A percentile compares a stretch with the other conserved stretches of the same genome.
phyloP scores from a whole-genome alignment of 1,139 yeast genomes.

The Taiozyma onychis region DNA sequence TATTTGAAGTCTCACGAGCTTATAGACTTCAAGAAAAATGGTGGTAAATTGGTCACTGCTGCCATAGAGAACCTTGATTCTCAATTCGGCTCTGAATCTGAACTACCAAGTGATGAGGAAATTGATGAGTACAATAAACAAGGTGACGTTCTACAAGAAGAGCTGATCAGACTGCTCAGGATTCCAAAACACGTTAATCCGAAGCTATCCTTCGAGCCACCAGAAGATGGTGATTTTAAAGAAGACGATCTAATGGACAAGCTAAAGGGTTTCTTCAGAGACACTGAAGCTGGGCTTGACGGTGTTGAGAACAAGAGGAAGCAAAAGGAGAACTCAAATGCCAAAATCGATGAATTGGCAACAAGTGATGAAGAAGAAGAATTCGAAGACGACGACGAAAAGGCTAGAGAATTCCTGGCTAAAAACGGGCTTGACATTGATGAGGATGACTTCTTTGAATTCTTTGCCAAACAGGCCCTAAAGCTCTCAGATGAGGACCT shows the following conservation, averaged over 20 bases:
- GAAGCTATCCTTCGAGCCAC: conserved; percentile 7
- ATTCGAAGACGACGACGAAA: conserved; percentile 18
- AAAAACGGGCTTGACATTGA: conserved; percentile 37
- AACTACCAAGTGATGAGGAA: conserved; percentile 11
- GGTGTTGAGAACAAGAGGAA: conserved; percentile 21
- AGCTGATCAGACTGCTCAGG: conserved; percentile 11
- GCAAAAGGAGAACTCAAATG: conserved; percentile 13
- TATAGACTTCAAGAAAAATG: conserved; percentile 2
- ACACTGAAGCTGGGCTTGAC: conserved; percentile 25
- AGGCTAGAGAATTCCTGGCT: conserved; percentile 23
- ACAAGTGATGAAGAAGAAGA: conserved; percentile 15
- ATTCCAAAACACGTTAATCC: conserved; percentile 14
- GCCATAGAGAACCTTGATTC: conserved; percentile 1
- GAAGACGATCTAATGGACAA: conserved; percentile 22
- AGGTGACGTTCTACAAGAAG: conserved; percentile 19
- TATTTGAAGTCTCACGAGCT: conserved; percentile 4
- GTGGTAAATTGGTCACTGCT: conserved; percentile 8
- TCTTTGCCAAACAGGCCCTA: conserved; percentile 47
- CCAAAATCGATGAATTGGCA: conserved; percentile 6
- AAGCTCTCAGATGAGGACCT: conserved; percentile 37
- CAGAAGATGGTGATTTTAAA: not conserved
- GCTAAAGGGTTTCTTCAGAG: conserved; percentile 24
- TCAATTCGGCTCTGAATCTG: not conserved
- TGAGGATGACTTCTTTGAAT: conserved; percentile 63
- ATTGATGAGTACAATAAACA: conserved; percentile 8